phyloP scores from a whole-genome alignment of 345 rosid genomes.

The Citropsis articulata region DNA sequence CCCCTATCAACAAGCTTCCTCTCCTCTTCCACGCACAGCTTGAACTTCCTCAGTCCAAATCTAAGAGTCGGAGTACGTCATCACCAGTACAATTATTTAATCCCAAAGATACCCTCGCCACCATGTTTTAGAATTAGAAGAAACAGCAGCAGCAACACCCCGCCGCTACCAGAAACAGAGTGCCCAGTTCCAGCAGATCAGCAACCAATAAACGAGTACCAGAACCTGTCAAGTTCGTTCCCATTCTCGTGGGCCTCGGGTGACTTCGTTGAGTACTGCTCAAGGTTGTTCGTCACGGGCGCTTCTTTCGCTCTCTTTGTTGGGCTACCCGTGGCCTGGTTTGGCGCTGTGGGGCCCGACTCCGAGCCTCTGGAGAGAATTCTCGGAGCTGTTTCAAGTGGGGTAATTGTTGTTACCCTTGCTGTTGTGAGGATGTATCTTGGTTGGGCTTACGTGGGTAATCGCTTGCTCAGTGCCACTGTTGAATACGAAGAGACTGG shows the following conservation, averaged over 20 bases:
- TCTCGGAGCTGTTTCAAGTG: slow-evolving; percentile 66
- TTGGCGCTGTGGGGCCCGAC: slow-evolving; percentile 66
- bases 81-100: slow-evolving; percentile 15
- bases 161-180: slow-evolving; percentile 58
- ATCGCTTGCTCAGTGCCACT: slow-evolving; percentile 93
- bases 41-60: slow-evolving; percentile 5
- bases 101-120: slow-evolving; percentile 14
- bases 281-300: slow-evolving; percentile 63
- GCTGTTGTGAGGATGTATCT: slow-evolving; percentile 92
- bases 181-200: slow-evolving; percentile 88
- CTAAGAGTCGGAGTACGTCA: background rate
- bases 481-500: slow-evolving; percentile 98
- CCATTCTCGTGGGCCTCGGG: slow-evolving; percentile 84
- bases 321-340: slow-evolving; percentile 84
- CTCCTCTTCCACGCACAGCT: slow-evolving; percentile 17
- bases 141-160: slow-evolving; percentile 53
- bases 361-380: slow-evolving; percentile 56
- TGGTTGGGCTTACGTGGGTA: slow-evolving; percentile 98
- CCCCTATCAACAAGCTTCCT: slow-evolving; percentile 27
- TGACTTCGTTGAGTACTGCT: slow-evolving; percentile 49
- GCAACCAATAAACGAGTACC: slow-evolving; percentile 85
- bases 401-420: slow-evolving; percentile 71
- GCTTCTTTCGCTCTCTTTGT: slow-evolving; percentile 67
- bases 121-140: slow-evolving; percentile 10
- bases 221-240: slow-evolving; percentile 73